Evolutionary conservation across 345 rosid genomes (phyloP).

Genomic region (Arabidopsis suecica): DNA sequence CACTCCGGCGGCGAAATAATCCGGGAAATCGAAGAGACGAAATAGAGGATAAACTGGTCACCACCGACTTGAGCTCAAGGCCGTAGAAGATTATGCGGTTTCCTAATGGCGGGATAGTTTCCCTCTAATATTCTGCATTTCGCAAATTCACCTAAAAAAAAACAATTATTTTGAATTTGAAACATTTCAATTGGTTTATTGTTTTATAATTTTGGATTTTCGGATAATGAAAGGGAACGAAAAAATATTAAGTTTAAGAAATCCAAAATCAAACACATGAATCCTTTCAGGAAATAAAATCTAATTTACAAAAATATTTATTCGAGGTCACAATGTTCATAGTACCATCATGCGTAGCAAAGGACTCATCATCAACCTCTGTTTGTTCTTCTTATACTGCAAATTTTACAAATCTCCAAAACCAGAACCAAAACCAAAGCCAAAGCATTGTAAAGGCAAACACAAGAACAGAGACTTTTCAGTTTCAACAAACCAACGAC

Average conservation of each 20-base stretch:
- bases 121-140: slow-evolving; percentile 30
- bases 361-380: slow-evolving; percentile 31
- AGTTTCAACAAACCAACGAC: slow-evolving; percentile 20
- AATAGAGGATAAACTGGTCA: neutral
- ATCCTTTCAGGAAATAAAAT: neutral
- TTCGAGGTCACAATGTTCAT: slow-evolving; percentile 23
- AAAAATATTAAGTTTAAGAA: too few species aligned
- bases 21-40: neutral
- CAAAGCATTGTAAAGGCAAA: slow-evolving; percentile 33
- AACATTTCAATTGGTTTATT: neutral
- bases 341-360: neutral
- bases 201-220: neutral
- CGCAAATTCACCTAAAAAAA: neutral
- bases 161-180: neutral
- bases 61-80: slow-evolving; percentile 10
- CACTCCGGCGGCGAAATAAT: slow-evolving; percentile 16
- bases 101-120: slow-evolving; percentile 46
- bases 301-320: slow-evolving; percentile 37
- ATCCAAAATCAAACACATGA: too few species aligned
- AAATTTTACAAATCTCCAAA: slow-evolving; percentile 43
- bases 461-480: slow-evolving; percentile 17
- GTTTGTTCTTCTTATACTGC: slow-evolving; percentile 35
- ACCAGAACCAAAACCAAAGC: slow-evolving; percentile 16
- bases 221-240: neutral
- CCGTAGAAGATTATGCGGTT: slow-evolving; percentile 14